Evolutionary conservation across 805 yeast species (phyloP).

Genomic region (Kluyveromyces nonfermentans): DNA sequence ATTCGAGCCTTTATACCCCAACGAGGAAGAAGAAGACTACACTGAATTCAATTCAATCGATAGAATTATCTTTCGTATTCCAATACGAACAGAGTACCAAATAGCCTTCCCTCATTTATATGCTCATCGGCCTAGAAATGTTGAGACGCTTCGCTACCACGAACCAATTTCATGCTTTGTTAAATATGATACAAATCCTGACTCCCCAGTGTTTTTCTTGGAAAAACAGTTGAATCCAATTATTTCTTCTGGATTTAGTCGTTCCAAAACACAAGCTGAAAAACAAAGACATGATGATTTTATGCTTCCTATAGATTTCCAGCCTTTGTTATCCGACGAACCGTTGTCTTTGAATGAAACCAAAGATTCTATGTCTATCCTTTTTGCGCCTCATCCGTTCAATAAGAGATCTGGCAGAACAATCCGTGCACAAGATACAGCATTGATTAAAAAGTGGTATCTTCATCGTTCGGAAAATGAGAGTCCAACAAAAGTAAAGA

Average conservation of each 20-base stretch:
- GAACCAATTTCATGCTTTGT: slow-evolving; percentile 48
- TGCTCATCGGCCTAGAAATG: slow-evolving; percentile 65
- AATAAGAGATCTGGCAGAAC: slow-evolving; percentile 62
- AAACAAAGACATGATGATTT: slow-evolving; percentile 34
- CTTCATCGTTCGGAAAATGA: slow-evolving; percentile 52
- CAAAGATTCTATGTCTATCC: slow-evolving; percentile 53
- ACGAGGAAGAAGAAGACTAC: slow-evolving; percentile 63
- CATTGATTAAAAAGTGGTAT: slow-evolving; percentile 77
- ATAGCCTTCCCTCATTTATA: slow-evolving; percentile 83
- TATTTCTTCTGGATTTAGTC: slow-evolving; percentile 15
- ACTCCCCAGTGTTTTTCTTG: slow-evolving; percentile 46
- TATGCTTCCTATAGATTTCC: slow-evolving; percentile 33
- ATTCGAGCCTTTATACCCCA: slow-evolving; percentile 77
- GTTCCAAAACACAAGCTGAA: slow-evolving; percentile 11
- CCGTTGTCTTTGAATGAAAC: slow-evolving; percentile 39
- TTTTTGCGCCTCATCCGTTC: slow-evolving; percentile 81
- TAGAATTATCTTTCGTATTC: slow-evolving; percentile 70
- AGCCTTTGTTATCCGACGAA: slow-evolving; percentile 44
- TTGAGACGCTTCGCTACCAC: slow-evolving; percentile 53
- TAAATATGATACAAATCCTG: slow-evolving; percentile 38
- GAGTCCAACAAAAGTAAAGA: slow-evolving; percentile 66
- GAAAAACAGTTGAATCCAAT: slow-evolving; percentile 51
- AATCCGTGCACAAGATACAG: slow-evolving; percentile 82
- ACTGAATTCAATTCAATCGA: slow-evolving; percentile 88
- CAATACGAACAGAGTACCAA: slow-evolving; percentile 71